phyloP scores from a whole-genome alignment of 768 basidiomycete species.

The Leccinum rimulosum region DNA sequence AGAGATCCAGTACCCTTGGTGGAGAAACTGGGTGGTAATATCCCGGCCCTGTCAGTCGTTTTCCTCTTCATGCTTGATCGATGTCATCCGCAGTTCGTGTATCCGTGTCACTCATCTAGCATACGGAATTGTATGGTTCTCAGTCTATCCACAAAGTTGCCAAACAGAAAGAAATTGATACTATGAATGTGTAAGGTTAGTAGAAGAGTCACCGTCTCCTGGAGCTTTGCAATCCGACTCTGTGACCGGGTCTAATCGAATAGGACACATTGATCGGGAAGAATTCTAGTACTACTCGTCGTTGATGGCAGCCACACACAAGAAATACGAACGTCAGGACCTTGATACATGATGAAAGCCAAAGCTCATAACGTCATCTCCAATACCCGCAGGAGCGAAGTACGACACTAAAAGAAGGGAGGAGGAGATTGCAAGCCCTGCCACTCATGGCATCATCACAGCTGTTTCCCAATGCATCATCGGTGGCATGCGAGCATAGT shows the following conservation, averaged over 20 bases:
- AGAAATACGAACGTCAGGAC: too few relatives aligned
- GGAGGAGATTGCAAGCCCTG: not conserved
- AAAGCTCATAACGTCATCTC: too few relatives aligned
- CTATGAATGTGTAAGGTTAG: not conserved
- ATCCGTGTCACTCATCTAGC: not conserved
- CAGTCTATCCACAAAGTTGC: not conserved
- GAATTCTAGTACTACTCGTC: not conserved
- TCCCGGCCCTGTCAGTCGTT: not conserved
- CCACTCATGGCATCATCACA: not conserved
- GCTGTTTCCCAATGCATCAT: too few relatives aligned
- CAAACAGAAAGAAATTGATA: not conserved
- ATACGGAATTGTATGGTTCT: not conserved
- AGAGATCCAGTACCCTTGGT: not conserved
- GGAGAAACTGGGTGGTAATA: not conserved
- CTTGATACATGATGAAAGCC: too few relatives aligned
- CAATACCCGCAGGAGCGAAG: not conserved
- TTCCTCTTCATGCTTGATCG: not conserved
- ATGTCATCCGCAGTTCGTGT: not conserved
- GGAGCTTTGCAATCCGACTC: not conserved
- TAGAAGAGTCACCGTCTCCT: not conserved
- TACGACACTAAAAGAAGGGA: not conserved
- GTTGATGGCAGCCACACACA: not conserved
- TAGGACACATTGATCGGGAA: not conserved
- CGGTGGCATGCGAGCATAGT: too few relatives aligned
- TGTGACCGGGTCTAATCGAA: not conserved